Conservation (phyloP, 2,329 filamentous ascomycete genomes). For the Colletotrichum euphorbiae region DNA sequence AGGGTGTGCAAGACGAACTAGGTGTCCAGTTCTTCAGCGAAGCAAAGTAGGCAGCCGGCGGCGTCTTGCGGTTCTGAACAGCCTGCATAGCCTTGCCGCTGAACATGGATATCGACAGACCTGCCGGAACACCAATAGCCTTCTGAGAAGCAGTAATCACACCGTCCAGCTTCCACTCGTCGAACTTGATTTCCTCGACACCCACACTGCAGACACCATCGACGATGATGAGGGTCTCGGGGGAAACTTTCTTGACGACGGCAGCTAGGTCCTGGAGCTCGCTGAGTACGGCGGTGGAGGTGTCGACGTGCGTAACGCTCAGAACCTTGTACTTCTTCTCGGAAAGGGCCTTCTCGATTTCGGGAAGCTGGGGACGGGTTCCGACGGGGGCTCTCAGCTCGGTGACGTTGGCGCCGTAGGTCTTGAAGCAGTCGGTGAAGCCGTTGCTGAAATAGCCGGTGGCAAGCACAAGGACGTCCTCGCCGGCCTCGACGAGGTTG, state of each 20-base stretch:
- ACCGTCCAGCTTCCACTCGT: constrained; percentile 92
- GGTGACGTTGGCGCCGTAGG: constrained; percentile 90
- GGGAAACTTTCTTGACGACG: constrained; percentile 86
- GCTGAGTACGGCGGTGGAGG: constrained; percentile 93
- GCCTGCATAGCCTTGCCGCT: constrained; percentile 87
- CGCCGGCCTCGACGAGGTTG: constrained; percentile 89
- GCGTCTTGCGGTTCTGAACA: constrained; percentile 83
- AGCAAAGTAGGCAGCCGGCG: constrained; percentile 90
- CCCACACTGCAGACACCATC: constrained; percentile 98
- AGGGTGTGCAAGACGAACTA: constrained; percentile 63
- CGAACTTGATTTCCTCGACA: constrained; percentile 94
- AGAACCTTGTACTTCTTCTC: constrained; percentile 94
- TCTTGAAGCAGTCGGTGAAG: constrained; percentile 90
- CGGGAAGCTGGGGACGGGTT: constrained; percentile 83
- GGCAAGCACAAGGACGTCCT: constrained; percentile 92
- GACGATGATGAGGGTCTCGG: constrained; percentile 90
- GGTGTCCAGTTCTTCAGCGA: constrained; percentile 98
- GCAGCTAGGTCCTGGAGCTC: constrained; percentile 88
- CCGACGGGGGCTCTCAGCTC: constrained; percentile 92
- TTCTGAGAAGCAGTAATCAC: constrained; percentile 97
- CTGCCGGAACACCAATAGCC: constrained; percentile 94
- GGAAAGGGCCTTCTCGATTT: constrained; percentile 89
- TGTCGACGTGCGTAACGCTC: constrained; percentile 97
- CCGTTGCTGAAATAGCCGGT: constrained; percentile 97
- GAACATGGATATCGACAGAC: constrained; percentile 93